These are phyloP conservation scores for Epichloe gansuensis DNA, from an alignment of 2,329 filamentous ascomycete genomes.

Conservation along the genomic window DNA sequence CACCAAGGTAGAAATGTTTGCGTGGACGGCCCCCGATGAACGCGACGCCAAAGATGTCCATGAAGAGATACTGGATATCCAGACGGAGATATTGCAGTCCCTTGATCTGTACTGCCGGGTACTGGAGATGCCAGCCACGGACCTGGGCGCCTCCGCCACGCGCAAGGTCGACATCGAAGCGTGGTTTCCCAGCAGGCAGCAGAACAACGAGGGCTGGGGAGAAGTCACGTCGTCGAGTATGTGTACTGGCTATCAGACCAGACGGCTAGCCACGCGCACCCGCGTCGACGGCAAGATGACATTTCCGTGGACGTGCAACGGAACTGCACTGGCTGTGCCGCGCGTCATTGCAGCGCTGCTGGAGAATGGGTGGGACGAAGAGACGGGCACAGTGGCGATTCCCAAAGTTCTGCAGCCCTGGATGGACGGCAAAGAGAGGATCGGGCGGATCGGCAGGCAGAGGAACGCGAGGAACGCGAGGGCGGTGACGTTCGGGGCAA, in stretches of 20 bases:
- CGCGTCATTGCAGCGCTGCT: conserved; percentile 78
- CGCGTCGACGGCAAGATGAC: conserved; percentile 42
- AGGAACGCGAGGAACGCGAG: conserved; percentile 7
- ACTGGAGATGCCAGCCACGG: conserved; percentile 79
- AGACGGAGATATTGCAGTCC: conserved; percentile 66
- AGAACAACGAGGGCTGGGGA: conserved; percentile 58
- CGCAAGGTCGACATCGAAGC: conserved; percentile 91
- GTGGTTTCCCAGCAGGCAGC: conserved; percentile 70
- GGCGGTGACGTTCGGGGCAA: not conserved
- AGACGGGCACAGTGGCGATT: conserved; percentile 51
- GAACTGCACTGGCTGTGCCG: conserved; percentile 84
- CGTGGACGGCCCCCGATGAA: conserved; percentile 59
- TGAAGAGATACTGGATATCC: conserved; percentile 74
- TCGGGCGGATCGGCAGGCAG: conserved; percentile 29
- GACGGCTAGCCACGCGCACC: conserved; percentile 65
- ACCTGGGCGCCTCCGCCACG: conserved; percentile 77
- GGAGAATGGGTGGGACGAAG: conserved; percentile 80
- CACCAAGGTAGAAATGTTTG: conserved; percentile 96
- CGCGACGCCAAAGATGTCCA: conserved; percentile 47
- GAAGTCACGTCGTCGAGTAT: conserved; percentile 85
- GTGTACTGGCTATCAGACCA: conserved; percentile 88
- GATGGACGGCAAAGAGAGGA: conserved; percentile 65
- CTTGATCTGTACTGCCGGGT: conserved; percentile 77
- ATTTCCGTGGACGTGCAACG: conserved; percentile 87
- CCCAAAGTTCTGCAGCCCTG: conserved; percentile 69